phyloP scores from a whole-genome alignment of 129 eudicot genomes.

The Centella asiatica region DNA sequence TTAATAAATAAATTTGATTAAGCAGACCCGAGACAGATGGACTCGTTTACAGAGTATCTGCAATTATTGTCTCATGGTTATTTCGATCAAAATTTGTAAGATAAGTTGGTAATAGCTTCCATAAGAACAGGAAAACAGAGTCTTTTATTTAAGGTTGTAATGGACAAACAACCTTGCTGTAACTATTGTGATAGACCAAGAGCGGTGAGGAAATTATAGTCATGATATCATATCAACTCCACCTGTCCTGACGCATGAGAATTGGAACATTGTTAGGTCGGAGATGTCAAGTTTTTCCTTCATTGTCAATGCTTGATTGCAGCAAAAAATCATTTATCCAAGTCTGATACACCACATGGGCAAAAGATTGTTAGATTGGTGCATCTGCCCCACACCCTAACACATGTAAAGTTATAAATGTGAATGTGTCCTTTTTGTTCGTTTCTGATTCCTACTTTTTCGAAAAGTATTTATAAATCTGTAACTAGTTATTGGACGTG shows the following conservation, averaged over 20 bases:
- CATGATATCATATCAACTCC: not conserved
- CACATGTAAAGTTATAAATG: not conserved
- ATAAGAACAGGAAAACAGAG: too few relatives aligned
- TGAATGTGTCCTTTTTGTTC: slow-evolving; percentile 15
- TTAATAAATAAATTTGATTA: too few relatives aligned
- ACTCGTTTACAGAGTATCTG: too few relatives aligned
- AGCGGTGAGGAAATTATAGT: too few relatives aligned
- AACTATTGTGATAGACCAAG: too few relatives aligned
- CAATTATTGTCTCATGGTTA: too few relatives aligned
- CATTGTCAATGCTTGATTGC: not conserved
- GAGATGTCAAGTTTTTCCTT: not conserved
- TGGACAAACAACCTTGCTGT: too few relatives aligned
- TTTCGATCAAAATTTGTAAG: too few relatives aligned
- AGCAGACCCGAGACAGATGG: too few relatives aligned
- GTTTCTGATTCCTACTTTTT: not conserved
- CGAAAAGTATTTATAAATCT: not conserved
- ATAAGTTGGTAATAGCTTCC: too few relatives aligned
- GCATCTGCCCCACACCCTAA: not conserved
- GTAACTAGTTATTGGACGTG: slow-evolving; percentile 4
- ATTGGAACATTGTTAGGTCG: not conserved
- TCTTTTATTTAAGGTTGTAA: too few relatives aligned
- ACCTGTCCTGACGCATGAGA: not conserved
- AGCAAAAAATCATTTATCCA: not conserved
- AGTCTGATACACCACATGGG: not conserved
- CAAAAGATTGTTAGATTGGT: not conserved